Evolutionary conservation across 148 eudicot genomes (phyloP).

Genomic region (Rhododendron molle): DNA sequence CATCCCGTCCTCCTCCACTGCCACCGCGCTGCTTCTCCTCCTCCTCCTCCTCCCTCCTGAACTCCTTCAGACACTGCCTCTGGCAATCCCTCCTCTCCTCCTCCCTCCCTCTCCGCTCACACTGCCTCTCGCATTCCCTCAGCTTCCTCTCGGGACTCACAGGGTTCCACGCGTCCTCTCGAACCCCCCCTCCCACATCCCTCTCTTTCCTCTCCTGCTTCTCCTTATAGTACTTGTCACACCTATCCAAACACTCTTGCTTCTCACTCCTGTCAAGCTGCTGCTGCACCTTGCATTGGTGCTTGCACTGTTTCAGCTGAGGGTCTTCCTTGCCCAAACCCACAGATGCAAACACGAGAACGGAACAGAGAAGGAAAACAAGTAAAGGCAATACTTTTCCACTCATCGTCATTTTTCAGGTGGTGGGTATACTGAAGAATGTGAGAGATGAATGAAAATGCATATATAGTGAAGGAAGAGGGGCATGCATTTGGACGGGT

Average conservation of each 20-base stretch:
- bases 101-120: slow-evolving; percentile 6
- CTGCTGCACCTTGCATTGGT: slow-evolving; percentile 33
- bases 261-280: slow-evolving; percentile 17
- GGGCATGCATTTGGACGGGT: slow-evolving; percentile 2
- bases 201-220: slow-evolving; percentile 20
- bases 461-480: neutral
- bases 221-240: slow-evolving; percentile 21
- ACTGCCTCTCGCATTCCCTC: slow-evolving; percentile 29
- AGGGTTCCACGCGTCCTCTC: slow-evolving; percentile 3
- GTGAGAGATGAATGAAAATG: neutral
- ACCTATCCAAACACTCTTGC: slow-evolving; percentile 19
- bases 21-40: neutral
- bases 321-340: slow-evolving; percentile 30
- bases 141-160: slow-evolving; percentile 4
- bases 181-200: slow-evolving; percentile 2
- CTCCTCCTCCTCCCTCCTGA: slow-evolving; percentile 9
- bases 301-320: slow-evolving; percentile 36
- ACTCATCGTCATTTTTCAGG: neutral
- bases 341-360: neutral
- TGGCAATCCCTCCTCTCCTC: slow-evolving; percentile 20
- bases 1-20: neutral
- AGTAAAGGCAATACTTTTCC: neutral
- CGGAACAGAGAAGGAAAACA: slow-evolving; percentile 10
- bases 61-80: slow-evolving; percentile 17
- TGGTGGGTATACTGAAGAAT: neutral